Percentiles rank a stretch among this genome's conserved stretches.
Evolutionary conservation across 176 grass and related monocot species (phyloP).

Genomic region (Elaeis guineensis): DNA sequence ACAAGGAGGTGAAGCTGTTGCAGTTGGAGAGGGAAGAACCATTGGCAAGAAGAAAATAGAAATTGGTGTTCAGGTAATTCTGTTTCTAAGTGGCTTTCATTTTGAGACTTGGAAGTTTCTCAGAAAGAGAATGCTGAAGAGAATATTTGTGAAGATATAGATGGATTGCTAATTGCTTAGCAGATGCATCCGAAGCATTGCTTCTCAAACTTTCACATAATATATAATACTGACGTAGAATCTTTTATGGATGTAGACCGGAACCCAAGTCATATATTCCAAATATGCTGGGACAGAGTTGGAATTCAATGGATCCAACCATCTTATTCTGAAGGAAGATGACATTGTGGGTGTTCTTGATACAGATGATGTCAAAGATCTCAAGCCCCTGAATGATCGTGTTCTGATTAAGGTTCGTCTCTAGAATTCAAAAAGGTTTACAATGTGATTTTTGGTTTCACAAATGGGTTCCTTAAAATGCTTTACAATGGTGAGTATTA

Average conservation of each 20-base stretch:
- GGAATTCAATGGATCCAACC: constrained; percentile 57
- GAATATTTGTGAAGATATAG: too few relatives aligned
- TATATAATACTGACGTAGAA: background rate
- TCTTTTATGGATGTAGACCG: constrained; percentile 29
- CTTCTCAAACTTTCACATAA: too few relatives aligned
- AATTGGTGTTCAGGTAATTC: constrained; percentile 57
- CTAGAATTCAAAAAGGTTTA: background rate
- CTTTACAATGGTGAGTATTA: too few relatives aligned
- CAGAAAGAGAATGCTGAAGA: too few relatives aligned
- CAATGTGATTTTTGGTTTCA: too few relatives aligned
- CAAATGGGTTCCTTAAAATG: too few relatives aligned
- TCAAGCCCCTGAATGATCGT: constrained; percentile 78
- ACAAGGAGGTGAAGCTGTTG: constrained; percentile 63
- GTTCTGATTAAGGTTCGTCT: constrained; percentile 74
- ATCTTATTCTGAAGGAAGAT: constrained; percentile 92
- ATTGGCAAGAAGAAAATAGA: constrained; percentile 36
- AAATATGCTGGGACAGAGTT: constrained; percentile 86
- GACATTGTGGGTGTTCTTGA: constrained; percentile 87
- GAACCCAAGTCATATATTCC: constrained; percentile 66
- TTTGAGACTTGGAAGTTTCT: too few relatives aligned
- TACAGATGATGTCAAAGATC: constrained; percentile 69
- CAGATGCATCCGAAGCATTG: too few relatives aligned
- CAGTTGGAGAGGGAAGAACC: constrained; percentile 60
- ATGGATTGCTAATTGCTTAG: too few relatives aligned
- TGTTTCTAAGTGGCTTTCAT: too few relatives aligned